Base-by-base conservation (phyloP, 345 rosid species). In the Acer negundo region DNA sequence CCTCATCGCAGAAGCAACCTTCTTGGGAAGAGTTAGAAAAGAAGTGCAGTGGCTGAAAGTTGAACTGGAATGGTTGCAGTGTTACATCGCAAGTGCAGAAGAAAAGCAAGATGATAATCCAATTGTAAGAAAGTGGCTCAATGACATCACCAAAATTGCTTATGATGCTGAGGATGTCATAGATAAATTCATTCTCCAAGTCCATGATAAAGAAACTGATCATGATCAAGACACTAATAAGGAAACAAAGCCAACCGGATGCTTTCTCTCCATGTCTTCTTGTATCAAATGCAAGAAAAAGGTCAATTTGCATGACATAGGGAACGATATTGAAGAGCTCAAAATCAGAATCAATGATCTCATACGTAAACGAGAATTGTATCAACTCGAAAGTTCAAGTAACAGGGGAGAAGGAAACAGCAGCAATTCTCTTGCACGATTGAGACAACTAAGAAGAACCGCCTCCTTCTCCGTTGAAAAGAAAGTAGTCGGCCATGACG, bases 361-460 rank as follows among this genome's bases (percentile, higher is more conserved):
- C 81, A 0, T 78, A 74, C 55, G 17, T 7, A 76, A n/a, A 74
- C 77, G 38, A 70, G 79, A 16, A 65, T 11, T 35, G 19, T 79
- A 71, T n/a, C 72, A 78, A 2, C 79, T 79, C 44, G 68, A 19
- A 13, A 67, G 66, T 23, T 62, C 70, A 31, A 77, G 38, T 3
- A 31, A 74, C 56, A 51, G 15, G 7, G n/a, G 5, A 7, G 56
- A 51, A 4, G n/a, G 56, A 51, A 51, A 12, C 6, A 51, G n/a
- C 56, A 51, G 7, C 38, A 31, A 31, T 31, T 31, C 38, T 51
- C 56, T 51, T 79, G 82, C n/a, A n/a, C 44, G 10, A 79, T 55
- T 53, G 13, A 38, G 15, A 70, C 75, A 10, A 38, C 62, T 38
- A 77, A 82, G 72, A 65, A 82, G 79, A 79, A 16, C 70, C 77